These are phyloP conservation scores for Aquilaria malaccensis DNA, from an alignment of 345 rosid genomes.

Conservation along the genomic window DNA sequence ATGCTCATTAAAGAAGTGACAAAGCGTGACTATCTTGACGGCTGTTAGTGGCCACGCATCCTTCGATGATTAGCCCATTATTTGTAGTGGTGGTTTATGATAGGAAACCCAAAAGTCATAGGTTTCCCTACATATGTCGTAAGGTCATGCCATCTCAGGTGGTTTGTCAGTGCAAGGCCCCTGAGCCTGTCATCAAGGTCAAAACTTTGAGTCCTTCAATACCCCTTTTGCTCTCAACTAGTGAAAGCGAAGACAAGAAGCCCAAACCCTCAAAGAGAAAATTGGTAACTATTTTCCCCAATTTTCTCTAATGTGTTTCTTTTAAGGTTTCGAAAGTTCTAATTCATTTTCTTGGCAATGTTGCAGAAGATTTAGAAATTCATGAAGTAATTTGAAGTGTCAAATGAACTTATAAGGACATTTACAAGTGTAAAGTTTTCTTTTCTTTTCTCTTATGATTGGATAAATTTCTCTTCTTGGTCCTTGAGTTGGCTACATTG, in stretches of 20 bases:
- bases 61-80: too few relatives aligned
- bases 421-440: constrained; percentile 15
- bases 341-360: background rate
- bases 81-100: too few relatives aligned
- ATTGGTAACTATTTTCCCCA: background rate
- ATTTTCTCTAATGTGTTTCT: too few relatives aligned
- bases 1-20: too few relatives aligned
- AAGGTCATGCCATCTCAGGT: background rate
- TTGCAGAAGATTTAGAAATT: constrained; percentile 22
- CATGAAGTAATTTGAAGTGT: constrained; percentile 7
- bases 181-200: constrained; percentile 3
- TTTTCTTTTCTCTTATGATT: background rate
- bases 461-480: constrained; percentile 9
- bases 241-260: constrained; percentile 20
- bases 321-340: background rate
- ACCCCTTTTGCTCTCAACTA: constrained; percentile 28
- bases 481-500: constrained; percentile 5
- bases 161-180: background rate
- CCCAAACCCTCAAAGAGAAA: constrained; percentile 16
- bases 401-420: constrained; percentile 5
- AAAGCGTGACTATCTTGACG: background rate
- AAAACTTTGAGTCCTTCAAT: constrained; percentile 29
- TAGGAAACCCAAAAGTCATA: too few relatives aligned
- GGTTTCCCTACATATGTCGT: too few relatives aligned
- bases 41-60: background rate